These are phyloP conservation scores for Neospora caninum DNA, from an alignment of 169 alveolate species.

Conservation along the genomic window DNA sequence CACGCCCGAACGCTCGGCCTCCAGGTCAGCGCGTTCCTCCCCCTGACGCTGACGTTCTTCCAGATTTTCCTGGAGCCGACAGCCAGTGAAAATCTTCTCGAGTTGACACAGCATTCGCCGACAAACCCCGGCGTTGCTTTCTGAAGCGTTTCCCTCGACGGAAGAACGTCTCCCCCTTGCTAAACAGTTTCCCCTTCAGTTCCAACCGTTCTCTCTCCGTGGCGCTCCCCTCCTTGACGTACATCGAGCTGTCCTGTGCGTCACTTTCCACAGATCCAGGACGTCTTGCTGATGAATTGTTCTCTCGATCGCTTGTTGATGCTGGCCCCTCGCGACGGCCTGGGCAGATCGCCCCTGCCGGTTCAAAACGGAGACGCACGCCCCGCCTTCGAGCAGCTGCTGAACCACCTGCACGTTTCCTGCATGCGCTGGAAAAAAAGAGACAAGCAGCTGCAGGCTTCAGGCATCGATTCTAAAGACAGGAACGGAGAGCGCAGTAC, in stretches of 20 bases:
- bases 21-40: no score
- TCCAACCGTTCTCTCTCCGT: no score
- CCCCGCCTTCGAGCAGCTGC: slow-evolving; percentile 43
- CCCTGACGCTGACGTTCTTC: no score
- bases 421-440: slow-evolving; percentile 27
- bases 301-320: slow-evolving; percentile 9
- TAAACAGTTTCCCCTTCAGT: no score
- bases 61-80: no score
- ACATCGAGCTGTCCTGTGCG: background rate
- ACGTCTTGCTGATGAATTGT: background rate
- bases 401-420: slow-evolving; percentile 22
- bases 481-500: background rate
- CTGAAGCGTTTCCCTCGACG: no score
- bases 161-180: no score
- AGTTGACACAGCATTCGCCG: no score
- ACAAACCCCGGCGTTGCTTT: no score
- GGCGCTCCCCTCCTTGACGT: background rate
- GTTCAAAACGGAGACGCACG: background rate
- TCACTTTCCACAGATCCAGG: background rate
- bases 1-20: no score
- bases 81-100: no score
- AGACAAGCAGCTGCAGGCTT: background rate
- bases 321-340: slow-evolving; percentile 24
- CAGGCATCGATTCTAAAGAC: background rate
- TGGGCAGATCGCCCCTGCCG: background rate